These are phyloP conservation scores for Leccinum huronense DNA, from an alignment of 1,284 basidiomycete species.

Conservation along the genomic window DNA sequence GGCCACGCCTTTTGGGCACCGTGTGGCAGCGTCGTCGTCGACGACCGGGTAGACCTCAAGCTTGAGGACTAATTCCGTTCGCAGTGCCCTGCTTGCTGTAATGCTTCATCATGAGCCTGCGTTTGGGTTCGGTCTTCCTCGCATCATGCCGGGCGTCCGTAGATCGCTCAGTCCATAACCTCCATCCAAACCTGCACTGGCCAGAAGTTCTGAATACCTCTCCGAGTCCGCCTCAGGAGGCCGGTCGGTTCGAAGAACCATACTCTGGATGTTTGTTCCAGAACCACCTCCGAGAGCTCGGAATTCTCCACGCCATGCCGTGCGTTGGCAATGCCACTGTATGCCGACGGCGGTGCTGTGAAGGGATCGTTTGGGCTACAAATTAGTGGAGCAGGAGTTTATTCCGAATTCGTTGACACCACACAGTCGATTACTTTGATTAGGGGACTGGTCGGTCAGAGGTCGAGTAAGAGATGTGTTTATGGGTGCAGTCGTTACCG, in stretches of 20 bases:
- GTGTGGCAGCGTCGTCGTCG: conserved; percentile 13
- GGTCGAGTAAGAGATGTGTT: conserved; percentile 25
- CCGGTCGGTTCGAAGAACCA: conserved; percentile 19
- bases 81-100: conserved; percentile 36
- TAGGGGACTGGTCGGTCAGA: conserved; percentile 24
- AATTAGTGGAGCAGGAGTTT: conserved; percentile 11
- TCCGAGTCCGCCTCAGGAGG: conserved; percentile 25
- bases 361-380: conserved; percentile 25
- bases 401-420: conserved; percentile 12
- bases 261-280: conserved; percentile 28
- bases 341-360: conserved; percentile 35
- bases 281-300: conserved; percentile 35
- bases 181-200: conserved; percentile 6
- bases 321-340: conserved; percentile 15
- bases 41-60: conserved; percentile 8
- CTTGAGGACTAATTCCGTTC: conserved; percentile 31
- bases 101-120: conserved; percentile 38
- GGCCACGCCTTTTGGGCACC: conserved; percentile 39
- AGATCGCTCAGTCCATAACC: conserved; percentile 6
- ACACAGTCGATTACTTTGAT: conserved; percentile 14
- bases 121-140: conserved; percentile 29
- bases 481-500: conserved; percentile 30
- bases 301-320: conserved; percentile 20
- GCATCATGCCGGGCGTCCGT: conserved; percentile 11
- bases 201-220: conserved; percentile 25